Percentiles rank a stretch among this genome's conserved stretches.
phyloP scores from a whole-genome alignment of 768 basidiomycete genomes.

The Suillus hirtellus region DNA sequence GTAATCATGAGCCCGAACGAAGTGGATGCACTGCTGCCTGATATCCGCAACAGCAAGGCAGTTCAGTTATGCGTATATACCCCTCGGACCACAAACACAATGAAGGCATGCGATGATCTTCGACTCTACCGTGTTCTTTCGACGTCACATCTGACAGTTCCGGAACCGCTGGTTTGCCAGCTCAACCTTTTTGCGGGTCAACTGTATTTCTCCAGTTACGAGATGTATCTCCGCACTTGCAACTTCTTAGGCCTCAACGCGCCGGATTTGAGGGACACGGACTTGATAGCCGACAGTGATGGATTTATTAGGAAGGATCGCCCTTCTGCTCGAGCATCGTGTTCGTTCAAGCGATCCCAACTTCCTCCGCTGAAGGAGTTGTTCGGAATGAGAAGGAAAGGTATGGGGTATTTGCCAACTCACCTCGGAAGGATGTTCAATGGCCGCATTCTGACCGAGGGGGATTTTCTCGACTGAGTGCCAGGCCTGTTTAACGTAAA shows the following conservation, averaged over 20 bases:
- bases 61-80: slow-evolving; percentile 46
- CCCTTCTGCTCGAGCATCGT: slow-evolving; percentile 2
- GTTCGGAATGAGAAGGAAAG: slow-evolving; percentile 40
- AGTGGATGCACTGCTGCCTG: slow-evolving; percentile 37
- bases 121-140: slow-evolving; percentile 15
- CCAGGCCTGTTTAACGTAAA: neutral
- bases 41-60: slow-evolving; percentile 31
- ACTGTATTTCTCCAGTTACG: slow-evolving; percentile 30
- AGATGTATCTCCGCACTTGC: slow-evolving; percentile 29
- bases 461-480: slow-evolving; percentile 25
- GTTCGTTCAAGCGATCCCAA: slow-evolving; percentile 14
- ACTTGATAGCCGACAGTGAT: slow-evolving; percentile 13
- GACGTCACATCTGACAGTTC: neutral
- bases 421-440: slow-evolving; percentile 43
- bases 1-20: slow-evolving; percentile 46
- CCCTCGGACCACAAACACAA: slow-evolving; percentile 35
- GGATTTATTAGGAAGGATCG: slow-evolving; percentile 27
- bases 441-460: slow-evolving; percentile 24
- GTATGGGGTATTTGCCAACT: slow-evolving; percentile 36
- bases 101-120: slow-evolving; percentile 39
- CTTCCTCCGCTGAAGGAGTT: slow-evolving; percentile 32
- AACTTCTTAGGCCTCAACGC: slow-evolving; percentile 28
- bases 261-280: slow-evolving; percentile 15
- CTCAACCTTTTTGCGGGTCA: slow-evolving; percentile 36
- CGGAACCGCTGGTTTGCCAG: slow-evolving; percentile 15